A percentile compares a stretch with the other conserved stretches of the same genome.
Conservation (phyloP, 208 protist genomes). For the Leishmania mexicana region DNA sequence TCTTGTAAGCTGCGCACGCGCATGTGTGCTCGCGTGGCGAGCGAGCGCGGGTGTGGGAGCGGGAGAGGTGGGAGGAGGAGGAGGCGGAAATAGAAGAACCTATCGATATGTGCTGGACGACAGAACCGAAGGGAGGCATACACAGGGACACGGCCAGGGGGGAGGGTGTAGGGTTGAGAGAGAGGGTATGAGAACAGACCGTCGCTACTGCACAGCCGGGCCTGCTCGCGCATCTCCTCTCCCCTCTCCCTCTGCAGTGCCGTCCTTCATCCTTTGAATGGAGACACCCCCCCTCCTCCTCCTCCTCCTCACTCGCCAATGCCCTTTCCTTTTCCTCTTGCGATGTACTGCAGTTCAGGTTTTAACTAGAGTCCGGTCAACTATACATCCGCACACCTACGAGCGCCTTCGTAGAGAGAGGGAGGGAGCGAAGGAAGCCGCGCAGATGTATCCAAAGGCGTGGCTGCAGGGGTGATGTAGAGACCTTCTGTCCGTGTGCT, state of each 20-base stretch:
- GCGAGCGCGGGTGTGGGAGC: background rate
- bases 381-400: background rate
- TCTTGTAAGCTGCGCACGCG: background rate
- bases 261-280: background rate
- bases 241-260: background rate
- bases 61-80: background rate
- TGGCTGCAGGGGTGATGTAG: background rate
- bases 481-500: background rate
- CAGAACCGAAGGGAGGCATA: background rate
- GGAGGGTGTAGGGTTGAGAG: background rate
- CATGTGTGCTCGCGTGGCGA: background rate
- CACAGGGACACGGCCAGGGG: background rate
- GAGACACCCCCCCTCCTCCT: background rate
- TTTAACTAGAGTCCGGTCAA: background rate
- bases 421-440: background rate
- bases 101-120: background rate
- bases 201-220: background rate
- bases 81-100: background rate
- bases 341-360: background rate
- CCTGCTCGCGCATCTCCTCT: background rate
- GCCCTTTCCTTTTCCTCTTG: background rate
- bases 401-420: background rate
- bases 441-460: background rate
- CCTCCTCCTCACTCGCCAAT: background rate
- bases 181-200: background rate